Evolutionary conservation across 2,329 filamentous ascomycete genomes (phyloP).

Genomic region (Colletotrichum tropicicola): DNA sequence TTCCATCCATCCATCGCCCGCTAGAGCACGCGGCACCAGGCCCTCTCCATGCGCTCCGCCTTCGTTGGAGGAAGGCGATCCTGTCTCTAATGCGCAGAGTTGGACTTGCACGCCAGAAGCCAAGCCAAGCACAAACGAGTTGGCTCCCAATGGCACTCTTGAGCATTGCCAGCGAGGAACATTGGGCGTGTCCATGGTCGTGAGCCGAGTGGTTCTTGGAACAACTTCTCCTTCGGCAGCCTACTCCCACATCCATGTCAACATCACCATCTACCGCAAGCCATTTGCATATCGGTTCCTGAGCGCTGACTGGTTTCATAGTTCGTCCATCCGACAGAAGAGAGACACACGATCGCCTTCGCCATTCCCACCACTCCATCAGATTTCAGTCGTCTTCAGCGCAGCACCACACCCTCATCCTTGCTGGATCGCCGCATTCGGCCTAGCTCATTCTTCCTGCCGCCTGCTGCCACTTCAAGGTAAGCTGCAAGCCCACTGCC

Average conservation of each 20-base stretch:
- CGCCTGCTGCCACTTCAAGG: conserved; percentile 13
- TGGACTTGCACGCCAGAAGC: conserved; percentile 6
- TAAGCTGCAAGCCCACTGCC: conserved; percentile 22
- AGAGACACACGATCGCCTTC: conserved; percentile 16
- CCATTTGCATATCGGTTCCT: not conserved
- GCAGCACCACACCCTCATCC: conserved; percentile 18
- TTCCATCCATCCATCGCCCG: not conserved
- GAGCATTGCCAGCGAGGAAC: not conserved
- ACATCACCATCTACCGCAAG: conserved; percentile 2
- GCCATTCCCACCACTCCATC: conserved; percentile 9
- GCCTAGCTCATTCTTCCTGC: not conserved
- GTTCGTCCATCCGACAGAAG: conserved; percentile 4
- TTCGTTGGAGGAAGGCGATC: not conserved
- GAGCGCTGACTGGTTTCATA: conserved; percentile 23
- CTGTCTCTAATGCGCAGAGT: conserved; percentile 7
- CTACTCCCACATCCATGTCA: not conserved
- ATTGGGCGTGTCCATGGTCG: not conserved
- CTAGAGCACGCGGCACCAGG: not conserved
- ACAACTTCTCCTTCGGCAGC: not conserved
- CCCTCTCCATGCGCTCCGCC: not conserved
- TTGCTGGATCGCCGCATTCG: conserved; percentile 1
- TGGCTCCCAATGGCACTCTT: no score
- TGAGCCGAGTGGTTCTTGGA: conserved; percentile 15
- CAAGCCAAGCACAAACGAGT: no score
- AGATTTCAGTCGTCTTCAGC: conserved; percentile 11